Evolutionary conservation across 495 filamentous ascomycete species (phyloP).

Genomic region (Cryomyces antarcticus): DNA sequence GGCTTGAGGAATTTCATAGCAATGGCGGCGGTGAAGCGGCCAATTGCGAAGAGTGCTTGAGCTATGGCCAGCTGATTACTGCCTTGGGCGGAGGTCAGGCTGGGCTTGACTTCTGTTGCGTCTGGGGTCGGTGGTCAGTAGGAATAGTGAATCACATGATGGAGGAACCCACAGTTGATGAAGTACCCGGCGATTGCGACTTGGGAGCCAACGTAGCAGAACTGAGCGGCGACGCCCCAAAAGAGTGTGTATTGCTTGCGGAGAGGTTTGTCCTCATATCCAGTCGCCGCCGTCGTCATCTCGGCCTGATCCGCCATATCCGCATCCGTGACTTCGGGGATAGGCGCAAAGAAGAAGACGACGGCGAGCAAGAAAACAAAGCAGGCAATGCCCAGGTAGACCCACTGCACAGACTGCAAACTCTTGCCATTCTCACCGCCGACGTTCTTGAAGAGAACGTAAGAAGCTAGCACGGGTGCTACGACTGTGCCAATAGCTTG

Average conservation of each 20-base stretch:
- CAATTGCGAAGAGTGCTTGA: conserved; percentile 44
- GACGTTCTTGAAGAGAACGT: conserved; percentile 42
- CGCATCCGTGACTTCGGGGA: conserved; percentile 56
- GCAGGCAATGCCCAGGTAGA: conserved; percentile 49
- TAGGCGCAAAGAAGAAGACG: conserved; percentile 35
- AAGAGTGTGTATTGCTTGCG: conserved; percentile 45
- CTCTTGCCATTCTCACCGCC: conserved; percentile 25
- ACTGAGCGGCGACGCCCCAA: conserved; percentile 43
- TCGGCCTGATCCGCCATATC: conserved; percentile 41
- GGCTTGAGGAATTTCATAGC: conserved; percentile 24
- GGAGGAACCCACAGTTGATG: conserved; percentile 22
- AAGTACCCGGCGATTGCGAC: conserved; percentile 38
- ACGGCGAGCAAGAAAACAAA: conserved; percentile 47
- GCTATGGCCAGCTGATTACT: conserved; percentile 40
- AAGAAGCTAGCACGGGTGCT: conserved; percentile 44
- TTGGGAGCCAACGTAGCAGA: conserved; percentile 52
- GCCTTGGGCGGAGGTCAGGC: conserved; percentile 3
- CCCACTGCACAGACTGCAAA: conserved; percentile 46
- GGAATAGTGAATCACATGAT: too few relatives aligned
- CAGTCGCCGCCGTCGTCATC: conserved; percentile 17
- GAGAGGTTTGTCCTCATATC: conserved; percentile 29
- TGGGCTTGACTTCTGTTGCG: not conserved
- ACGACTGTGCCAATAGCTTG: conserved; percentile 45
- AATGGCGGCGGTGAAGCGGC: conserved; percentile 36
- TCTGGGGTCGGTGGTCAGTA: too few relatives aligned